phyloP scores from a whole-genome alignment of 2,329 filamentous ascomycete species.

The Fusarium concolor region DNA sequence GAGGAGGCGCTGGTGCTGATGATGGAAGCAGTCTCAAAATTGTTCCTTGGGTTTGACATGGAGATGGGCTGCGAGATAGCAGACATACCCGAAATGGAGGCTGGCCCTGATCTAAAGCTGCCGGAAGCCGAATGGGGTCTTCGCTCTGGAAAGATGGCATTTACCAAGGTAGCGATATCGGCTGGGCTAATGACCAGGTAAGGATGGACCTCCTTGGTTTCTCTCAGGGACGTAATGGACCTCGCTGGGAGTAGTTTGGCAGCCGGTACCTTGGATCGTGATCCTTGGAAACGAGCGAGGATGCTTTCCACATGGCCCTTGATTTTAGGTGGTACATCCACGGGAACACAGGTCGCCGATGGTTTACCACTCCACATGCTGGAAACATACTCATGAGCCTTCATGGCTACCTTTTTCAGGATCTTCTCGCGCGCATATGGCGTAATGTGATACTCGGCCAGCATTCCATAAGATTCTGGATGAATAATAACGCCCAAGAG shows the following conservation, averaged over 20 bases:
- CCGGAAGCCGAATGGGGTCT: conserved; percentile 72
- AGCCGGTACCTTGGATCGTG: conserved; percentile 60
- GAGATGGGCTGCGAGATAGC: conserved; percentile 75
- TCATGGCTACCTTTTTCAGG: conserved; percentile 81
- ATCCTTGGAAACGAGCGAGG: conserved; percentile 70
- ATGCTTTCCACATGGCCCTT: conserved; percentile 79
- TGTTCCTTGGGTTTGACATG: conserved; percentile 66
- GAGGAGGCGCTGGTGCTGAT: conserved; percentile 80
- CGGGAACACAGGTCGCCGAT: conserved; percentile 63
- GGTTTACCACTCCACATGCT: conserved; percentile 78
- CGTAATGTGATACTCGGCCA: conserved; percentile 92
- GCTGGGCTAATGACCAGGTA: conserved; percentile 84
- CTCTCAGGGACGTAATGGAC: conserved; percentile 77
- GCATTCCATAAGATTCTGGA: conserved; percentile 83
- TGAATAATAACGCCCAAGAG: conserved; percentile 85
- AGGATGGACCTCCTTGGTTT: conserved; percentile 82
- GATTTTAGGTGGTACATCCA: conserved; percentile 68
- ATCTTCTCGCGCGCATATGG: conserved; percentile 89
- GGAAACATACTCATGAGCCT: conserved; percentile 81
- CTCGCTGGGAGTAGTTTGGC: conserved; percentile 76
- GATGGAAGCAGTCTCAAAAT: conserved; percentile 75
- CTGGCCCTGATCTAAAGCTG: conserved; percentile 74
- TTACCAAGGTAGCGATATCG: conserved; percentile 83
- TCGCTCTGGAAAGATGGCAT: conserved; percentile 83
- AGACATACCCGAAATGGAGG: conserved; percentile 75